Evolutionary conservation across 1,284 basidiomycete genomes (phyloP).

Genomic region (Butyriboletus appendiculatus): DNA sequence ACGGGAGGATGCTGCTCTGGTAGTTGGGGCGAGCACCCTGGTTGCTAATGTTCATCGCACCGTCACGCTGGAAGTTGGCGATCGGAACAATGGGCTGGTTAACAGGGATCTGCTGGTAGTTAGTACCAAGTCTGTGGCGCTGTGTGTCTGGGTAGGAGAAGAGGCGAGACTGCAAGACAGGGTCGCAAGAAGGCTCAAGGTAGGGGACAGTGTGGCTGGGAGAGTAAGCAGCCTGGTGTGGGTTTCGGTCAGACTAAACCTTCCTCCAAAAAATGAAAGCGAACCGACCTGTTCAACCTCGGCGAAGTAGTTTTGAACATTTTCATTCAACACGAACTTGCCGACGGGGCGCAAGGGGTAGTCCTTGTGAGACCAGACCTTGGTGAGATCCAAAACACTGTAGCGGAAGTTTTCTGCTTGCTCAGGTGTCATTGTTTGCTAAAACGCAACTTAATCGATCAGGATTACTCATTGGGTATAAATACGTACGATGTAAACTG

Average conservation of each 20-base stretch:
- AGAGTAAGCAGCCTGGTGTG: conserved; percentile 69
- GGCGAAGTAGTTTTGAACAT: conserved; percentile 84
- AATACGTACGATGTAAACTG: conserved; percentile 63
- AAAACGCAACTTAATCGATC: conserved; percentile 15
- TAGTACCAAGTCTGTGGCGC: conserved; percentile 81
- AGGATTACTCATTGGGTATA: background rate
- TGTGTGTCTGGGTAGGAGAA: conserved; percentile 97
- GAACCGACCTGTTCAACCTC: conserved; percentile 78
- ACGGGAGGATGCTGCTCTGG: conserved; percentile 70
- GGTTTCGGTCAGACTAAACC: conserved; percentile 21
- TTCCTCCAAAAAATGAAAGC: background rate
- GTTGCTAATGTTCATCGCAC: conserved; percentile 66
- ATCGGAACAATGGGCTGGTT: conserved; percentile 77
- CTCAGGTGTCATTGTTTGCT: conserved; percentile 89
- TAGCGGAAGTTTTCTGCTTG: conserved; percentile 92
- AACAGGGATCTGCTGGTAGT: conserved; percentile 90
- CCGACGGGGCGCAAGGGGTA: conserved; percentile 88
- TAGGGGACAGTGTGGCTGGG: conserved; percentile 87
- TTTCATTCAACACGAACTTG: conserved; percentile 85
- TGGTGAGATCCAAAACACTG: conserved; percentile 90
- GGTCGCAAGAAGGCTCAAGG: conserved; percentile 87
- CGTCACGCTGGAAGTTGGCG: conserved; percentile 88
- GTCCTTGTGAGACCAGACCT: conserved; percentile 83
- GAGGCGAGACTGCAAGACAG: conserved; percentile 88
- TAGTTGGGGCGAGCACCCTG: conserved; percentile 89